These are phyloP conservation scores for Abelmoschus esculentus DNA, from an alignment of 345 rosid species.

Conservation along the genomic window DNA sequence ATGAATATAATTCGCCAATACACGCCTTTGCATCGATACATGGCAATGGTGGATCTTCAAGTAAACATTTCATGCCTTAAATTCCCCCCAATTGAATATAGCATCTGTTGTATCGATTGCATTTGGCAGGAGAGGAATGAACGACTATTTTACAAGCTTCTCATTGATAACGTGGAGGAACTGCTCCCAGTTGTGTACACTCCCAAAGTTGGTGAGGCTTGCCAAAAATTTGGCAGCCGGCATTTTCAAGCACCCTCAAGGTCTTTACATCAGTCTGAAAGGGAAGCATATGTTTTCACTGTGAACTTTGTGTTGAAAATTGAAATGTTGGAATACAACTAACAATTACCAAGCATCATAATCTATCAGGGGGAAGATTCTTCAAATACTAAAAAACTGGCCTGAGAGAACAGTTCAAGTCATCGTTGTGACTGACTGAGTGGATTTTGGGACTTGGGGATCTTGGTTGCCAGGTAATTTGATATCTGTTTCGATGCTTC, in stretches of 20 bases:
- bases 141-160: slow-evolving; percentile 85
- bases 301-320: not conserved
- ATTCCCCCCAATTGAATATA: not conserved
- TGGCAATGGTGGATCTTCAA: slow-evolving; percentile 98
- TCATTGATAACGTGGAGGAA: slow-evolving; percentile 88
- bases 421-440: slow-evolving; percentile 92
- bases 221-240: slow-evolving; percentile 94
- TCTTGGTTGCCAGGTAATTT: slow-evolving; percentile 94
- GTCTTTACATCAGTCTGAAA: slow-evolving; percentile 88
- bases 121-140: slow-evolving; percentile 79
- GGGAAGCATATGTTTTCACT: slow-evolving; percentile 52
- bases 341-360: slow-evolving; percentile 7
- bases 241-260: slow-evolving; percentile 87
- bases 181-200: slow-evolving; percentile 89
- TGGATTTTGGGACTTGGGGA: slow-evolving; percentile 94
- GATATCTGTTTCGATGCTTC: not conserved
- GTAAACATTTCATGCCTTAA: slow-evolving; percentile 23
- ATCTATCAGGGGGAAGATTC: slow-evolving; percentile 70
- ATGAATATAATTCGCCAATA: slow-evolving; percentile 80
- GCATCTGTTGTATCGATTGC: not conserved
- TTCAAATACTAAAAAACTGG: slow-evolving; percentile 91
- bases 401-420: slow-evolving; percentile 87
- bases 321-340: not conserved
- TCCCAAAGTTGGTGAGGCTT: slow-evolving; percentile 96
- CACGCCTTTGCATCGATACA: slow-evolving; percentile 71